A percentile compares a stretch with the other conserved stretches of the same genome.
These are phyloP conservation scores for Dillenia turbinata DNA, from an alignment of 164 flowering plant genomes.

Conservation along the genomic window DNA sequence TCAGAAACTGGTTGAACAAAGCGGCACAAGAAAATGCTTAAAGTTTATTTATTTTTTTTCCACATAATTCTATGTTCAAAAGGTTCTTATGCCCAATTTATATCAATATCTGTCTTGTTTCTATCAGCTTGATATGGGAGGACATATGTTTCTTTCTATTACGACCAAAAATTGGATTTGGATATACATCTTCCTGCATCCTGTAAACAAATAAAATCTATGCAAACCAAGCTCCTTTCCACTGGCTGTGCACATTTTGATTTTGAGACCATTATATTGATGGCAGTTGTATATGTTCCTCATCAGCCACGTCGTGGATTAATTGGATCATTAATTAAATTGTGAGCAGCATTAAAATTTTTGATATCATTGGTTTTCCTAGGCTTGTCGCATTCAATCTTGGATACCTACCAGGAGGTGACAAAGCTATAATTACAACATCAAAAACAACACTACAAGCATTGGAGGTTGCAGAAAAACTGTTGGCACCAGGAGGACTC, in stretches of 20 bases:
- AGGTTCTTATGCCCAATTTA: too few species aligned
- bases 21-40: too few species aligned
- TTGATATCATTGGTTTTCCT: slow-evolving; percentile 5
- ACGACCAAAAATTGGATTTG: too few species aligned
- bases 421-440: slow-evolving; percentile 63
- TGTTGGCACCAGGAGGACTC: slow-evolving; percentile 65
- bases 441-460: slow-evolving; percentile 65
- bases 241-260: background rate
- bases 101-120: too few species aligned
- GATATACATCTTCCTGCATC: too few species aligned
- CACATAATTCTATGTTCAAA: too few species aligned
- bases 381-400: slow-evolving; percentile 95
- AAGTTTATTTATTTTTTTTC: too few species aligned
- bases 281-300: background rate
- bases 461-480: slow-evolving; percentile 56
- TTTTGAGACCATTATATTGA: background rate
- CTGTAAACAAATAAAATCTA: too few species aligned
- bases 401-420: slow-evolving; percentile 97
- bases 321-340: background rate
- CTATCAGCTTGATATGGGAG: too few species aligned
- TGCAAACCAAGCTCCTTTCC: too few species aligned
- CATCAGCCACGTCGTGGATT: background rate
- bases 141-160: too few species aligned
- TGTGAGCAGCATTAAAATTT: background rate
- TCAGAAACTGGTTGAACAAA: too few species aligned